These are phyloP conservation scores for Tuber umbilicatum DNA, from an alignment of 495 filamentous ascomycete genomes.

Conservation along the genomic window DNA sequence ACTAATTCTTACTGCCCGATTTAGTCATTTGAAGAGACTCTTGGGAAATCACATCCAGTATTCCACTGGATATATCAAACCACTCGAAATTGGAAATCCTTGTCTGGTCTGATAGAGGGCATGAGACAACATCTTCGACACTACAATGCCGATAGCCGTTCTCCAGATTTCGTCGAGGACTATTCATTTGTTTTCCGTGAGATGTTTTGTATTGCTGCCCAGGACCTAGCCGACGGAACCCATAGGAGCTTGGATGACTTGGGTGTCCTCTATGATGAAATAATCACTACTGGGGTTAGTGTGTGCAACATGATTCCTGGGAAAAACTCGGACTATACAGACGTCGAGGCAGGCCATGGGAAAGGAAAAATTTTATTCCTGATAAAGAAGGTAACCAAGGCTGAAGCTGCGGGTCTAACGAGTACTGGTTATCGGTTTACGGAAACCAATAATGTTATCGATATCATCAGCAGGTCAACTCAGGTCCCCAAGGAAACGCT, in stretches of 20 bases:
- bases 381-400: slow-evolving; percentile 57
- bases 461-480: slow-evolving; percentile 61
- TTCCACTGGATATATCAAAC: slow-evolving; percentile 85
- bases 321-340: slow-evolving; percentile 10
- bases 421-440: slow-evolving; percentile 73
- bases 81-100: slow-evolving; percentile 63
- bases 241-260: slow-evolving; percentile 56
- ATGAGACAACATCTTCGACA: slow-evolving; percentile 58
- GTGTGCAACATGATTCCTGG: slow-evolving; percentile 14
- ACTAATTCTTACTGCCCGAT: slow-evolving; percentile 6
- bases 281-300: slow-evolving; percentile 56
- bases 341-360: slow-evolving; percentile 12
- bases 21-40: slow-evolving; percentile 66
- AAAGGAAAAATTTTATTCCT: slow-evolving; percentile 62
- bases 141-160: slow-evolving; percentile 42
- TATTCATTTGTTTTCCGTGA: slow-evolving; percentile 79
- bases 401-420: slow-evolving; percentile 57
- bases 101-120: slow-evolving; percentile 60
- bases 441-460: slow-evolving; percentile 59
- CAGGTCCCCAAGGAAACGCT: slow-evolving; percentile 58
- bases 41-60: slow-evolving; percentile 67
- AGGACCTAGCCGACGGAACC: slow-evolving; percentile 61
- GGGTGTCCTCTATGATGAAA: slow-evolving; percentile 72
- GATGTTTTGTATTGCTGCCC: slow-evolving; percentile 73
- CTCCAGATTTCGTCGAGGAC: slow-evolving; percentile 51